Conservation (phyloP, 345 rosid genomes). For the Salix koriyanagi region DNA sequence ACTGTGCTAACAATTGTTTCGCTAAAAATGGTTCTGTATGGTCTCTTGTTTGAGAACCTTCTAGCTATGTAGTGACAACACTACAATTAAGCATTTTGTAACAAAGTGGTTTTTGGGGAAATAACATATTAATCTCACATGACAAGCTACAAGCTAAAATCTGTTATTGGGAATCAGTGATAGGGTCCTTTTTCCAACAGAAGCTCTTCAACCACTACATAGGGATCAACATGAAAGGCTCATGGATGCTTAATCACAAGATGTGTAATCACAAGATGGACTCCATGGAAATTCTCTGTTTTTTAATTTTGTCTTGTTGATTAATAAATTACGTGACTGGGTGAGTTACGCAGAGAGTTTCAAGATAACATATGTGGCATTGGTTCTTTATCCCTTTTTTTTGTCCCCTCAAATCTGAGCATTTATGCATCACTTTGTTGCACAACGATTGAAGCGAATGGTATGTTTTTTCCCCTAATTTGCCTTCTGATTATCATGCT, state of each 20-base stretch:
- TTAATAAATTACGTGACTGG: not conserved
- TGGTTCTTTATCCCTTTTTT: not conserved
- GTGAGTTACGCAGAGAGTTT: slow-evolving; percentile 1
- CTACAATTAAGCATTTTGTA: not conserved
- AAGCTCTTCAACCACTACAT: not conserved
- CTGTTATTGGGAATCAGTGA: not conserved
- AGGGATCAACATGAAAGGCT: not conserved
- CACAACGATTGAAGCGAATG: not conserved
- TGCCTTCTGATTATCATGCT: not conserved
- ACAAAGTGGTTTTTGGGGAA: not conserved
- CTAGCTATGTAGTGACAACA: not conserved
- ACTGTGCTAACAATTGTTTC: not conserved
- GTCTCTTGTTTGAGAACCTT: not conserved
- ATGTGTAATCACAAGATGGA: not conserved
- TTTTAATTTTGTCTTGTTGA: not conserved
- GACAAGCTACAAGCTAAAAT: not conserved
- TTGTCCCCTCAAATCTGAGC: not conserved
- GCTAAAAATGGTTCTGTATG: not conserved
- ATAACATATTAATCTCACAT: not conserved
- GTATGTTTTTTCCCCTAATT: not conserved
- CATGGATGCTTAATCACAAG: not conserved
- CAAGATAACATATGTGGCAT: not conserved
- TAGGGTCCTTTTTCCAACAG: not conserved
- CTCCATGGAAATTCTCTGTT: not conserved
- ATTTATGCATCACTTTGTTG: not conserved